A percentile compares a stretch with the other conserved stretches of the same genome.
Conservation (phyloP, 2,329 filamentous ascomycete species). For the Cladosporium sp. region DNA sequence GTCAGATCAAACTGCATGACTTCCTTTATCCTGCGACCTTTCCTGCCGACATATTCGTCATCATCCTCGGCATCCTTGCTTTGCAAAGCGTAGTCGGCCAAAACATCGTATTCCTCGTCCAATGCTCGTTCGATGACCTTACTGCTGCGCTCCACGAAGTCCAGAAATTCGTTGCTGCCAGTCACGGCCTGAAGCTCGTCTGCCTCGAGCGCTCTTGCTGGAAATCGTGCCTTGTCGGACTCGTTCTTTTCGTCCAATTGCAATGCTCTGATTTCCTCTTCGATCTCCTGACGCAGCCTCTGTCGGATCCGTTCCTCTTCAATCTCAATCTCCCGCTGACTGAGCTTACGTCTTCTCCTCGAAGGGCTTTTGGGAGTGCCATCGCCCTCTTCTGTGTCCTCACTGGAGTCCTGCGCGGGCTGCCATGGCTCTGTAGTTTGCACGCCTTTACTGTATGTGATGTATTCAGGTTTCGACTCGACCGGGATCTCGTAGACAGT, state of each 20-base stretch:
- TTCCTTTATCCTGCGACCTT: slow-evolving; percentile 76
- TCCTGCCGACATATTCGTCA: slow-evolving; percentile 68
- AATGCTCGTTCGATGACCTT: slow-evolving; percentile 96
- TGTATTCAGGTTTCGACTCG: slow-evolving; percentile 66
- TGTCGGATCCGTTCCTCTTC: slow-evolving; percentile 86
- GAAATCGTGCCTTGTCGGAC: slow-evolving; percentile 60
- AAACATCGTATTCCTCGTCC: slow-evolving; percentile 93
- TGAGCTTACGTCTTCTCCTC: slow-evolving; percentile 68
- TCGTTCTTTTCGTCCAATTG: slow-evolving; percentile 52
- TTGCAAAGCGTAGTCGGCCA: slow-evolving; percentile 89
- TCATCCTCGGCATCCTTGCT: slow-evolving; percentile 71
- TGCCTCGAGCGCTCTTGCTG: slow-evolving; percentile 72
- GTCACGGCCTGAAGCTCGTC: slow-evolving; percentile 91
- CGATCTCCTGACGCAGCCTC: slow-evolving; percentile 82
- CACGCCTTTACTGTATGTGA: slow-evolving; percentile 95
- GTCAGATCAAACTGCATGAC: slow-evolving; percentile 77
- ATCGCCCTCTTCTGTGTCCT: slow-evolving; percentile 65
- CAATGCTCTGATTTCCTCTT: slow-evolving; percentile 81
- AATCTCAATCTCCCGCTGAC: slow-evolving; percentile 70
- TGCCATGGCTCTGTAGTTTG: slow-evolving; percentile 81
- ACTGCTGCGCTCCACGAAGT: slow-evolving; percentile 92
- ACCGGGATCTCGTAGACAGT: slow-evolving; percentile 81
- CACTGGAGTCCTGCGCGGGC: slow-evolving; percentile 54
- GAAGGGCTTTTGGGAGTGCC: slow-evolving; percentile 50
- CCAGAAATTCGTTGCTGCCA: slow-evolving; percentile 87